These are phyloP conservation scores for Phytophthora sp. DNA, from an alignment of 352 stramenopile species.

Conservation along the genomic window DNA sequence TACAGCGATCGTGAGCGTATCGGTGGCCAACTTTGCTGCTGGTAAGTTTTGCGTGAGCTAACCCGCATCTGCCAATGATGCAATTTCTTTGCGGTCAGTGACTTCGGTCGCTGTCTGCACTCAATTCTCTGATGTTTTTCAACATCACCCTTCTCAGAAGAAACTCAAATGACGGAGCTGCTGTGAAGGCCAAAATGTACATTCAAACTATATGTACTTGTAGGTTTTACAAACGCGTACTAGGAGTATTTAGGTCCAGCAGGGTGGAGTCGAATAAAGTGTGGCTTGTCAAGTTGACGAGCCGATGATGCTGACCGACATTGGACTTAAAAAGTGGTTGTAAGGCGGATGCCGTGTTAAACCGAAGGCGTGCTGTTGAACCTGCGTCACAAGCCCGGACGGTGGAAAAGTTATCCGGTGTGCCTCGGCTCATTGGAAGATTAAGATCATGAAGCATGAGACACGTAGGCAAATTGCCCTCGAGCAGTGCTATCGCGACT, in stretches of 20 bases:
- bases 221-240: no score
- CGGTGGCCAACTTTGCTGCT: slow-evolving; percentile 21
- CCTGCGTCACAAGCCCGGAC: neutral
- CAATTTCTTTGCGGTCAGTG: slow-evolving; percentile 22
- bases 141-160: slow-evolving; percentile 50
- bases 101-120: slow-evolving; percentile 12
- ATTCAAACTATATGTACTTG: no score
- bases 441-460: neutral
- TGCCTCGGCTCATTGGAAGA: neutral
- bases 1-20: slow-evolving; percentile 16
- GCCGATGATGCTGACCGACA: no score
- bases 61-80: slow-evolving; percentile 24
- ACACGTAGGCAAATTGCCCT: neutral
- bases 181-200: no score
- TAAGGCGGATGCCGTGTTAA: slow-evolving; percentile 3
- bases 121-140: slow-evolving; percentile 51
- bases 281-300: no score
- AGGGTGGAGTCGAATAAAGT: no score
- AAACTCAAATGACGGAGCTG: slow-evolving; percentile 29
- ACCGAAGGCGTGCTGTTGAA: slow-evolving; percentile 40
- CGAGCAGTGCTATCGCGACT: neutral
- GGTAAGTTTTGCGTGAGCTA: slow-evolving; percentile 21
- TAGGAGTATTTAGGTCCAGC: no score
- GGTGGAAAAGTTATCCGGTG: slow-evolving; percentile 17
- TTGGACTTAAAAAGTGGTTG: no score